These are phyloP conservation scores for Lachnellula subtilissima DNA, from an alignment of 2,329 filamentous ascomycete species.

Conservation along the genomic window DNA sequence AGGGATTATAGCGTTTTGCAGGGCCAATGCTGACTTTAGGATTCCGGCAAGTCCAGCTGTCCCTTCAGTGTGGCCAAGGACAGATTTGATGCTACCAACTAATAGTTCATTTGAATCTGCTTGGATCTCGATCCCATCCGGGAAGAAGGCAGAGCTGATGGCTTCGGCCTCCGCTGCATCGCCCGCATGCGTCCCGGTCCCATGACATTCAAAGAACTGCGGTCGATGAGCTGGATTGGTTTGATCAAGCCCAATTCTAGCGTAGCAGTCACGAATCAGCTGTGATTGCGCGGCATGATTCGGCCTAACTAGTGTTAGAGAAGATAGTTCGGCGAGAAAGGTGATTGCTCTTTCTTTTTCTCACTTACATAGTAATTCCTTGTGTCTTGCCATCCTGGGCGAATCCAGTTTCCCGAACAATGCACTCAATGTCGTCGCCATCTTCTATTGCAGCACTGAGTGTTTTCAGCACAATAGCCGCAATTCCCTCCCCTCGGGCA, in stretches of 20 bases:
- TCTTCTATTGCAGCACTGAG: slow-evolving; percentile 31
- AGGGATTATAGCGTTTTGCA: slow-evolving; percentile 18
- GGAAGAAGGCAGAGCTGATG: slow-evolving; percentile 4
- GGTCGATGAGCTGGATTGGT: not conserved
- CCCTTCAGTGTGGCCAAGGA: slow-evolving; percentile 26
- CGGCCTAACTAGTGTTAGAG: no score
- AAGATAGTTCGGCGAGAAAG: no score
- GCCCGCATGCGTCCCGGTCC: slow-evolving; percentile 4
- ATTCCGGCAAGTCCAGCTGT: slow-evolving; percentile 18
- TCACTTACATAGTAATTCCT: slow-evolving; percentile 30
- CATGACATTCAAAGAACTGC: not conserved
- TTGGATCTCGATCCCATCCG: no score
- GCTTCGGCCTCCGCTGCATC: slow-evolving; percentile 13
- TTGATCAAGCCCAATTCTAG: not conserved
- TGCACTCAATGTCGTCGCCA: slow-evolving; percentile 51
- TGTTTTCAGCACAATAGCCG: slow-evolving; percentile 54
- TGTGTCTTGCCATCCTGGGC: slow-evolving; percentile 50
- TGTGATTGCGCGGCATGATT: slow-evolving; percentile 1
- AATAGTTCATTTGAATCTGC: slow-evolving; percentile 8
- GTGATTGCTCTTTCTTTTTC: no score
- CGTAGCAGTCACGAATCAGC: not conserved
- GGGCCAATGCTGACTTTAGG: slow-evolving; percentile 21
- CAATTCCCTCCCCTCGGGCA: slow-evolving; percentile 46
- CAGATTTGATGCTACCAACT: slow-evolving; percentile 20
- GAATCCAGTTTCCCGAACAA: slow-evolving; percentile 39